Evolutionary conservation across 23 red algal species (phyloP).

Genomic region (Chondrus crispus): DNA sequence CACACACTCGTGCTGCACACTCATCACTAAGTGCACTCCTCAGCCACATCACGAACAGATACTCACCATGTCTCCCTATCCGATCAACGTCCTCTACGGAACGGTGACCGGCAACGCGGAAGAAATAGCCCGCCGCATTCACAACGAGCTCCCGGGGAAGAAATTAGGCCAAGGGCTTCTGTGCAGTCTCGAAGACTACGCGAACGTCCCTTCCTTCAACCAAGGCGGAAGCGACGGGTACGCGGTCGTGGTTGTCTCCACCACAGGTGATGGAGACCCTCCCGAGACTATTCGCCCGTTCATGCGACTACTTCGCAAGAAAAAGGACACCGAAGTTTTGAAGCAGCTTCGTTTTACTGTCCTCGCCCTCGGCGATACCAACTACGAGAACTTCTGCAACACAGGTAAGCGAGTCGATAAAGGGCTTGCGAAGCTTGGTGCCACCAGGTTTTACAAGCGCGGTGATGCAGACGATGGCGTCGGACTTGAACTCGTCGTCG

Average conservation of each 20-base stretch:
- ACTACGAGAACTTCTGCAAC: slow-evolving; percentile 91
- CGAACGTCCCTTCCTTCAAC: slow-evolving; percentile 30
- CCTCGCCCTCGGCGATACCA: slow-evolving; percentile 85
- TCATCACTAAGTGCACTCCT: too few relatives aligned
- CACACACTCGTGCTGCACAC: too few relatives aligned
- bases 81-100: slow-evolving; percentile 69
- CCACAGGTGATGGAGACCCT: slow-evolving; percentile 89
- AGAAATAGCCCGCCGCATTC: slow-evolving; percentile 73
- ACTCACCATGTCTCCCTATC: too few relatives aligned
- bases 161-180: slow-evolving; percentile 32
- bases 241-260: slow-evolving; percentile 84
- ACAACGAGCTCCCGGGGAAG: slow-evolving; percentile 27
- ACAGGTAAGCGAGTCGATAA: slow-evolving; percentile 62
- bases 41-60: too few relatives aligned
- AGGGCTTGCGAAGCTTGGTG: slow-evolving; percentile 61
- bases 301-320: slow-evolving; percentile 59
- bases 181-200: slow-evolving; percentile 43
- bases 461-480: slow-evolving; percentile 79
- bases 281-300: slow-evolving; percentile 69
- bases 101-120: slow-evolving; percentile 78
- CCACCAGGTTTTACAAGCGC: slow-evolving; percentile 36
- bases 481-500: slow-evolving; percentile 73
- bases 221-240: background rate
- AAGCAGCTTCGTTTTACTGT: slow-evolving; percentile 44
- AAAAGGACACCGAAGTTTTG: slow-evolving; percentile 50